Conservation (phyloP, 2,329 filamentous ascomycete species). For the Aspergillus sp. region DNA sequence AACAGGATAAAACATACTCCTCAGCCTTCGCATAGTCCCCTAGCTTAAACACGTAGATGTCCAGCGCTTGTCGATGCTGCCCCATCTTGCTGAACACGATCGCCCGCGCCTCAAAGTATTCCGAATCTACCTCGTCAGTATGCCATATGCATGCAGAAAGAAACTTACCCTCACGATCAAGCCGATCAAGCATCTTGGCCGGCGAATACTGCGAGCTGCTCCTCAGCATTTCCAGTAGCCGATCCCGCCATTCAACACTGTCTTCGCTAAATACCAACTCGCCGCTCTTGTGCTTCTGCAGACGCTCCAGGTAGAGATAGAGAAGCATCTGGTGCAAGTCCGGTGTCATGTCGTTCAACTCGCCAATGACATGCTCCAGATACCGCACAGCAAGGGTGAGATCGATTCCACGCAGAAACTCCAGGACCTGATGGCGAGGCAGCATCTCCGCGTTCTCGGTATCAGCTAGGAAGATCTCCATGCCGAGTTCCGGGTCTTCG, state of each 20-base stretch:
- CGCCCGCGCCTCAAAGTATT: slow-evolving; percentile 82
- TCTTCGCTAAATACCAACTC: slow-evolving; percentile 36
- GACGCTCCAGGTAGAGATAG: slow-evolving; percentile 55
- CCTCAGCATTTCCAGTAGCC: slow-evolving; percentile 65
- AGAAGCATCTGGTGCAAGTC: slow-evolving; percentile 82
- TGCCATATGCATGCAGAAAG: background rate
- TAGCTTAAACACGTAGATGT: slow-evolving; percentile 95
- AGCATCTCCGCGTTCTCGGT: slow-evolving; percentile 90
- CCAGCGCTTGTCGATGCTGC: slow-evolving; percentile 87
- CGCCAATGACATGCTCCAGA: slow-evolving; percentile 80
- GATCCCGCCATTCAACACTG: slow-evolving; percentile 52
- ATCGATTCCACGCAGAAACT: slow-evolving; percentile 64
- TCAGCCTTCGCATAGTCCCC: slow-evolving; percentile 81
- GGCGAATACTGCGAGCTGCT: slow-evolving; percentile 73
- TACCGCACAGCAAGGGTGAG: slow-evolving; percentile 66
- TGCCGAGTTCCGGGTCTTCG: slow-evolving; percentile 62
- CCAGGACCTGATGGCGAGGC: slow-evolving; percentile 64
- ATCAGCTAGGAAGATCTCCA: slow-evolving; percentile 89
- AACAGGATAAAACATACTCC: slow-evolving; percentile 52
- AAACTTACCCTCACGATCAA: slow-evolving; percentile 66
- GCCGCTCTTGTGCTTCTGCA: slow-evolving; percentile 34
- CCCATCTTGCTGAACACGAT: slow-evolving; percentile 92
- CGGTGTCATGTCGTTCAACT: slow-evolving; percentile 73
- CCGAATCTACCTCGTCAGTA: slow-evolving; percentile 50
- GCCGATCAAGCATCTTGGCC: slow-evolving; percentile 62